These are phyloP conservation scores for Kurtzmaniella fragi DNA, from an alignment of 805 yeast genomes.

Conservation along the genomic window DNA sequence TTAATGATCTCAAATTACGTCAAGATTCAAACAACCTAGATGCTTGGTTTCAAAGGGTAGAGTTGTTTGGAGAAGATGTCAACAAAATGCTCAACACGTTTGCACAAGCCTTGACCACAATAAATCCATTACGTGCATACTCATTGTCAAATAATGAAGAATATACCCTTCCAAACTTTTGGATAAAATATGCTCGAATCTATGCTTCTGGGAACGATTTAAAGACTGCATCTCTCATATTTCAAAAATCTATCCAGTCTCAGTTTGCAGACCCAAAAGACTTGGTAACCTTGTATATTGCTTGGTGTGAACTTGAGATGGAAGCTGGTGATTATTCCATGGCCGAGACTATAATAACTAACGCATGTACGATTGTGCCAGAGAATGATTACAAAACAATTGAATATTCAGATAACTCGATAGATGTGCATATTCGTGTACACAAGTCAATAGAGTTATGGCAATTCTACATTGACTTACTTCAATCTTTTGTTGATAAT, in stretches of 20 bases:
- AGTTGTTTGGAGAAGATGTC: slow-evolving; percentile 35
- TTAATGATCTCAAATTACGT: slow-evolving; percentile 64
- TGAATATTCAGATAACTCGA: slow-evolving; percentile 32
- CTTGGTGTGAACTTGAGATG: slow-evolving; percentile 70
- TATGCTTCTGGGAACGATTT: slow-evolving; percentile 55
- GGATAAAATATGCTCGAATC: slow-evolving; percentile 65
- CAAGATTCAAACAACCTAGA: slow-evolving; percentile 57
- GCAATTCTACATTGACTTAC: slow-evolving; percentile 67
- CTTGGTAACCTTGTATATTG: slow-evolving; percentile 62
- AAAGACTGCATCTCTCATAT: slow-evolving; percentile 56
- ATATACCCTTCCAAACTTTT: slow-evolving; percentile 48
- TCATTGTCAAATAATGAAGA: slow-evolving; percentile 12
- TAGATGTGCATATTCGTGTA: slow-evolving; percentile 53
- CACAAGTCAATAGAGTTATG: slow-evolving; percentile 64
- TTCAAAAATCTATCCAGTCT: slow-evolving; percentile 62
- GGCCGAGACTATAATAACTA: slow-evolving; percentile 30
- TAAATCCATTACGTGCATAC: slow-evolving; percentile 52
- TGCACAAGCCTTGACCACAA: slow-evolving; percentile 58
- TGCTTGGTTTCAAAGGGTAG: slow-evolving; percentile 65
- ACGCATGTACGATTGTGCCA: slow-evolving; percentile 17
- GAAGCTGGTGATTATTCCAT: slow-evolving; percentile 42
- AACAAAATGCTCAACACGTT: slow-evolving; percentile 45
- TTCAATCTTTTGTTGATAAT: slow-evolving; percentile 45
- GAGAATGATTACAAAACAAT: slow-evolving; percentile 5
- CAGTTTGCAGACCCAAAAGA: slow-evolving; percentile 63